Evolutionary conservation across 805 yeast genomes (phyloP).

Genomic region (Schwanniomyces yamadae): DNA sequence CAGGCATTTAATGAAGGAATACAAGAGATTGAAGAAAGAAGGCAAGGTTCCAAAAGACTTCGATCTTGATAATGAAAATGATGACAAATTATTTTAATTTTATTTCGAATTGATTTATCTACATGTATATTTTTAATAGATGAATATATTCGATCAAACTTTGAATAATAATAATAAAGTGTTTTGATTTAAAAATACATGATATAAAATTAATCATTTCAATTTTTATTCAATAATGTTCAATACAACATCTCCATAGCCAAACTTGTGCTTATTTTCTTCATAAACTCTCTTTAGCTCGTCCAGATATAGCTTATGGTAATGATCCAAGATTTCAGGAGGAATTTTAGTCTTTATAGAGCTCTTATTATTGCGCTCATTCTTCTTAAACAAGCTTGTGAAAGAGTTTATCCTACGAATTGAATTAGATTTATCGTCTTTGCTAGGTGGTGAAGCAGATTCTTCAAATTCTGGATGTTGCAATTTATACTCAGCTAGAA

Average conservation of each 20-base stretch:
- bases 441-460: not conserved
- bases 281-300: slow-evolving; percentile 64
- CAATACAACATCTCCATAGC: slow-evolving; percentile 49
- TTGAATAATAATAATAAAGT: too few relatives aligned
- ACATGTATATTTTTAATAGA: too few relatives aligned
- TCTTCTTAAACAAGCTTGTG: slow-evolving; percentile 28
- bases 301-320: slow-evolving; percentile 68
- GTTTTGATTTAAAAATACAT: too few relatives aligned
- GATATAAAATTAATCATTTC: too few relatives aligned
- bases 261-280: slow-evolving; percentile 58
- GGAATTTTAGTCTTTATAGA: slow-evolving; percentile 31
- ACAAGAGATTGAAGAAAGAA: slow-evolving; percentile 28
- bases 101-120: too few relatives aligned
- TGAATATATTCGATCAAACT: too few relatives aligned
- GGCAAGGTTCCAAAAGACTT: slow-evolving; percentile 22
- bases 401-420: slow-evolving; percentile 20
- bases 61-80: slow-evolving; percentile 6
- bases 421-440: not conserved
- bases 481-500: slow-evolving; percentile 29
- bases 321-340: slow-evolving; percentile 53
- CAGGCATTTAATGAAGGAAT: slow-evolving; percentile 32
- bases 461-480: slow-evolving; percentile 31
- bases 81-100: slow-evolving; percentile 6
- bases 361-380: slow-evolving; percentile 6
- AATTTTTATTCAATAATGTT: slow-evolving; percentile 39